These are phyloP conservation scores for Bruguiera hainesii DNA, from an alignment of 441 rosid genomes.

Conservation along the genomic window DNA sequence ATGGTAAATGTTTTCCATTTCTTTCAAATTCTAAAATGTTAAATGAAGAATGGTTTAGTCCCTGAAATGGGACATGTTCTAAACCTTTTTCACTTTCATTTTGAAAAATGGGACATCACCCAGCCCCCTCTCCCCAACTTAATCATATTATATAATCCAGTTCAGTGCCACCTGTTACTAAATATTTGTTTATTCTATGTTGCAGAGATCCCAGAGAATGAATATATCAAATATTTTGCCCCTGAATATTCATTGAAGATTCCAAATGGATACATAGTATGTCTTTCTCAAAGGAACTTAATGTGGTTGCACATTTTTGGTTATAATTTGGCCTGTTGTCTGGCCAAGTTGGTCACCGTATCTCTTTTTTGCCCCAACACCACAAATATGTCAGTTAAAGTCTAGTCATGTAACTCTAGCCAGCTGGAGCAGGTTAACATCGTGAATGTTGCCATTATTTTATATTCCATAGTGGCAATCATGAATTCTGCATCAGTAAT, in stretches of 20 bases:
- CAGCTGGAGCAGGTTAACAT: background rate
- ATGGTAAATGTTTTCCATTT: background rate
- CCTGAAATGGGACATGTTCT: too few relatives aligned
- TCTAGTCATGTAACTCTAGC: background rate
- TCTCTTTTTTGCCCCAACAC: background rate
- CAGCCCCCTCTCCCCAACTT: background rate
- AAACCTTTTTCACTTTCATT: too few relatives aligned
- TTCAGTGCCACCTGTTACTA: background rate
- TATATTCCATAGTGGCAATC: background rate
- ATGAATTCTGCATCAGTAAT: background rate
- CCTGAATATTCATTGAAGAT: constrained; percentile 86
- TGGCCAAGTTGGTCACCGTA: background rate
- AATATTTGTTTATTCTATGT: background rate
- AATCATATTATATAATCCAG: background rate
- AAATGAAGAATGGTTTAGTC: background rate
- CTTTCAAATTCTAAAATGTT: background rate
- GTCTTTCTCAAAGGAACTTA: constrained; percentile 16
- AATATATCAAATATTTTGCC: constrained; percentile 78
- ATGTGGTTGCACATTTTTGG: background rate
- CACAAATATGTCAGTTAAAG: too few relatives aligned
- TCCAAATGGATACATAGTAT: constrained; percentile 79
- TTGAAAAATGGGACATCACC: background rate
- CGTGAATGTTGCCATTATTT: constrained; percentile 6
- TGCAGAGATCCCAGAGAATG: constrained; percentile 95
- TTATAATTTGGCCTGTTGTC: background rate